Evolutionary conservation across 2,329 filamentous ascomycete species (phyloP).

Genomic region (Elsinoe batatas): DNA sequence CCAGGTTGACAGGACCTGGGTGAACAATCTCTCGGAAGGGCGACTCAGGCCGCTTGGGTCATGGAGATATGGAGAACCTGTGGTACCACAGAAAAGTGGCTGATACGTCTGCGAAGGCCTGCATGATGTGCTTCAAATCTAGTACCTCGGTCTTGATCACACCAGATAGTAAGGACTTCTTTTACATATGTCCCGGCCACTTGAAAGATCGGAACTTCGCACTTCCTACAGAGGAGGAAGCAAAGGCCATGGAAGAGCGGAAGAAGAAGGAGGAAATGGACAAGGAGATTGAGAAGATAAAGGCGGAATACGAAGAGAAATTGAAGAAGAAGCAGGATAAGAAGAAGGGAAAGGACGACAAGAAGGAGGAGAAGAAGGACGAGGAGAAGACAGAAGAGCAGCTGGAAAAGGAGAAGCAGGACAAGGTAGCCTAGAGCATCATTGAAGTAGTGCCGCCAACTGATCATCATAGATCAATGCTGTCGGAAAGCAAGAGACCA

Average conservation of each 20-base stretch:
- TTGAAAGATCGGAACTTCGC: conserved; percentile 77
- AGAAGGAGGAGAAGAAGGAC: conserved; percentile 56
- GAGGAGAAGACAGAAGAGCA: conserved; percentile 54
- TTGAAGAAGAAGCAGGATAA: conserved; percentile 33
- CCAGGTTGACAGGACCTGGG: background rate
- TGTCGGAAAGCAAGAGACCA: conserved; percentile 37
- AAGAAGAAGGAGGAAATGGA: conserved; percentile 43
- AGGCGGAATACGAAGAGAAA: conserved; percentile 42
- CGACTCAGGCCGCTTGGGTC: background rate
- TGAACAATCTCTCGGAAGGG: background rate
- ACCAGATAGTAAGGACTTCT: conserved; percentile 75
- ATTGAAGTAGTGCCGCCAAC: background rate
- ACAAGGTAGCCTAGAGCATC: conserved; percentile 38
- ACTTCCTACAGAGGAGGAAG: conserved; percentile 59
- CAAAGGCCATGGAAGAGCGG: conserved; percentile 46
- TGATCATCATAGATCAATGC: conserved; percentile 32
- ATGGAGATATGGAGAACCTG: conserved; percentile 46
- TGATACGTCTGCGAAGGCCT: conserved; percentile 71
- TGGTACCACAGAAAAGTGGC: conserved; percentile 83
- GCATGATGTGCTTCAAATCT: conserved; percentile 85
- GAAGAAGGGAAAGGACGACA: conserved; percentile 38
- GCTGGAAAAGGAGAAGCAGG: conserved; percentile 53
- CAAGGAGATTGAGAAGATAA: conserved; percentile 39
- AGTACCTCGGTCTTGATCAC: conserved; percentile 81
- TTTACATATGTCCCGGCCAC: conserved; percentile 79